Base-by-base conservation (phyloP, 2,329 filamentous ascomycete genomes). In the Clonostachys chloroleuca region DNA sequence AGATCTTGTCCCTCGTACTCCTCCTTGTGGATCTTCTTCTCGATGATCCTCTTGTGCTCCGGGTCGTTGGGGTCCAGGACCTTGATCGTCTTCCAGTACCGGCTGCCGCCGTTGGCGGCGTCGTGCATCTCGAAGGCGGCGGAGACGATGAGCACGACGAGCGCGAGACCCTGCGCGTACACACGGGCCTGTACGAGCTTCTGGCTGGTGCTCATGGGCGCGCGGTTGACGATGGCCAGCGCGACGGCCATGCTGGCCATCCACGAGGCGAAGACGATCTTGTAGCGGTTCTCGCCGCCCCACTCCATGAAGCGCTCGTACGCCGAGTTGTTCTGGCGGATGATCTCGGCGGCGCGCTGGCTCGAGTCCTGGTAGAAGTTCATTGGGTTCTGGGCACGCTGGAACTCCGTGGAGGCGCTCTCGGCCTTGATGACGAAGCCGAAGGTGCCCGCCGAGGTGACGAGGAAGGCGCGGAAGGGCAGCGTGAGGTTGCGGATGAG, bases 121-220 rank as follows among this genome's bases (percentile, higher is more conserved):
- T 99, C 94, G 46, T 68, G 69, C 53, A 80, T 76, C 81, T 96
- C 92, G 58, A 96, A 87, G 12, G 83, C 87, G 42, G 92, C 90
- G 34, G 84, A 87, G 48, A 89, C 83, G 61, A 95, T 80, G 48
- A 96, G 75, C 45, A 96, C 89, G 53, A 86, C 87, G 42, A 96
- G 74, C 6, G 92, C 95, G 57, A 95, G 73, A 6, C 88, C 90
- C 73, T 96, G 92, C 5, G 92, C 92, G 69, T 96, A 96, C 54
- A 96, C 87, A 80, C 92, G 86, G 20, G 91, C 92, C 77, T 96
- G 92, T 14, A 96, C 92, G 18, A 96, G 73, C 77, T 96, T 96
- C 75, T 96, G 92, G 51, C 80, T 72, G 3, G 83, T 84, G 44
- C 78, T 81, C 42, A 95, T 75, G 54, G 80, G 84, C 64, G 89